Percentiles rank a stretch among this genome's conserved stretches.
Conservation (phyloP, 2,329 filamentous ascomycete genomes). For the Aureobasidium mangrovei region DNA sequence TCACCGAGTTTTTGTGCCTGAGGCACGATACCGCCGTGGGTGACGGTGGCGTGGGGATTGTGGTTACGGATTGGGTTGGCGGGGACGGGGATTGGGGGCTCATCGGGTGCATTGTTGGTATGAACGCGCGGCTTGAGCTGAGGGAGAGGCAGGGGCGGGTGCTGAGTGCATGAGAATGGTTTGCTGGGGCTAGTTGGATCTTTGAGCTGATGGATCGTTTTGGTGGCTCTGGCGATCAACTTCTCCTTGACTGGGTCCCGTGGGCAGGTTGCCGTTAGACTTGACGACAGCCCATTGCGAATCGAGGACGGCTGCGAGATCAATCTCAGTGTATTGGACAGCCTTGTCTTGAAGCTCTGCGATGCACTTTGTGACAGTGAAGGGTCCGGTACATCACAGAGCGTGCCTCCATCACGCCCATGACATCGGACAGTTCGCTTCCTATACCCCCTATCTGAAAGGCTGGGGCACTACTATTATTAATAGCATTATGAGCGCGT, state of each 20-base stretch:
- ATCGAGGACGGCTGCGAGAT: slow-evolving; percentile 40
- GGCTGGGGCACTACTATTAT: no score
- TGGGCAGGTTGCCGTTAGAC: slow-evolving; percentile 41
- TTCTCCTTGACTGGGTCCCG: slow-evolving; percentile 28
- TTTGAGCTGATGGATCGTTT: no score
- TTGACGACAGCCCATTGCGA: slow-evolving; percentile 41
- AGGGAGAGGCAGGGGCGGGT: slow-evolving; percentile 16
- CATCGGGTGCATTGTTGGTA: slow-evolving; percentile 74
- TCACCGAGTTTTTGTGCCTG: slow-evolving; percentile 49
- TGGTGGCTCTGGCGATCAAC: slow-evolving; percentile 36
- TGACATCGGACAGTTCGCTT: no score
- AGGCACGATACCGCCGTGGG: slow-evolving; percentile 38
- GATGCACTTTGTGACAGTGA: slow-evolving; percentile 22
- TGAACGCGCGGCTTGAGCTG: slow-evolving; percentile 61
- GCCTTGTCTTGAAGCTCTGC: slow-evolving; percentile 45
- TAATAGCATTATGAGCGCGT: no score
- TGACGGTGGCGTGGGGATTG: slow-evolving; percentile 67
- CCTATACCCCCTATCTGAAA: no score
- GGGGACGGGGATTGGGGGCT: slow-evolving; percentile 83
- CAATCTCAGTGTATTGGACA: slow-evolving; percentile 32
- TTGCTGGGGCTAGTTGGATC: no score
- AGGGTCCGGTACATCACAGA: no score
- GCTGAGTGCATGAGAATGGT: background rate
- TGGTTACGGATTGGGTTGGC: slow-evolving; percentile 92
- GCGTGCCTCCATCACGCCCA: no score